Percentiles rank a stretch among this genome's conserved stretches.
phyloP scores from a whole-genome alignment of 108 stramenopile genomes.

The Nannochloropsis granulata region DNA sequence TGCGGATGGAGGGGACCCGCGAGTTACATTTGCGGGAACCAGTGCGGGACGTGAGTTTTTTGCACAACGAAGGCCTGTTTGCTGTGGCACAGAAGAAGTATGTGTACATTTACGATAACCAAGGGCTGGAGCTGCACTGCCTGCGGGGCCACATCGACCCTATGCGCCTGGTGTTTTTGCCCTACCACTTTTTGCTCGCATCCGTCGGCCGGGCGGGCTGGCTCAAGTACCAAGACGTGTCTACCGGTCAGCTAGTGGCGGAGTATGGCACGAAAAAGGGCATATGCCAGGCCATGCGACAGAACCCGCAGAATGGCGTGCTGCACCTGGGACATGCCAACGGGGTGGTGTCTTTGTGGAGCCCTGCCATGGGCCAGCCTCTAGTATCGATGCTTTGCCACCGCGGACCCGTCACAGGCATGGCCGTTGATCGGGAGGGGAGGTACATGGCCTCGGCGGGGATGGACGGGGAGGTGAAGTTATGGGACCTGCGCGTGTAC shows the following conservation, averaged over 20 bases:
- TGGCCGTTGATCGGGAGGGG: slow-evolving; percentile 54
- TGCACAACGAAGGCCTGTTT: slow-evolving; percentile 77
- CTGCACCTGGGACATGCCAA: slow-evolving; percentile 81
- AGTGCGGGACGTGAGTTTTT: slow-evolving; percentile 68
- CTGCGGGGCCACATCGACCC: slow-evolving; percentile 64
- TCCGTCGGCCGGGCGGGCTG: slow-evolving; percentile 61
- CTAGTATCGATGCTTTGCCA: slow-evolving; percentile 66
- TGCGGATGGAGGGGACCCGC: slow-evolving; percentile 20
- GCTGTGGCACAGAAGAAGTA: slow-evolving; percentile 89
- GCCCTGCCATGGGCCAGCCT: slow-evolving; percentile 49
- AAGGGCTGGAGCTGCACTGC: slow-evolving; percentile 85
- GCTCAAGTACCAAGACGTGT: slow-evolving; percentile 84
- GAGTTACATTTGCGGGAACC: slow-evolving; percentile 48
- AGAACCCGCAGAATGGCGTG: slow-evolving; percentile 83
- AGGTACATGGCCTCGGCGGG: slow-evolving; percentile 67
- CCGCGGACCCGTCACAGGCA: slow-evolving; percentile 56
- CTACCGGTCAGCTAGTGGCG: slow-evolving; percentile 73
- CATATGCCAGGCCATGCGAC: slow-evolving; percentile 54
- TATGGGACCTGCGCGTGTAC: slow-evolving; percentile 89
- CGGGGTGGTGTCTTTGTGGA: slow-evolving; percentile 93
- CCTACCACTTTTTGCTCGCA: slow-evolving; percentile 90
- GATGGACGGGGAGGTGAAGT: slow-evolving; percentile 54
- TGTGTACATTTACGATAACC: slow-evolving; percentile 81
- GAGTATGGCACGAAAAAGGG: slow-evolving; percentile 61
- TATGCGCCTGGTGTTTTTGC: slow-evolving; percentile 67